These are phyloP conservation scores for Neoboletus magnificus DNA, from an alignment of 768 basidiomycete species.

Conservation along the genomic window DNA sequence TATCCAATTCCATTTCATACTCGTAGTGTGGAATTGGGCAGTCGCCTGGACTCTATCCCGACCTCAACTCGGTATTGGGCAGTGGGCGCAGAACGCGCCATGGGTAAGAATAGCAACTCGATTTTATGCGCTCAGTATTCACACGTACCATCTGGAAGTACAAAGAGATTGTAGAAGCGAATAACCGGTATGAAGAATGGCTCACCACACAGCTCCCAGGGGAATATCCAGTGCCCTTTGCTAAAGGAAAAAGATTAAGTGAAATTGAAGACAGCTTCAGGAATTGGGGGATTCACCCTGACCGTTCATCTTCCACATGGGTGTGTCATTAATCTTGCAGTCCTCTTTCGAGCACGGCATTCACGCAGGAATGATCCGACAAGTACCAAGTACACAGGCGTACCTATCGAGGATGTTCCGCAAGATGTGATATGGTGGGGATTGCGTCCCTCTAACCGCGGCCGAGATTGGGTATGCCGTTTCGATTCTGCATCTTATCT, in stretches of 20 bases:
- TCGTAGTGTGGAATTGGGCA: constrained; percentile 1
- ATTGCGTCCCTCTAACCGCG: neutral
- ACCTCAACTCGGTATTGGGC: constrained; percentile 12
- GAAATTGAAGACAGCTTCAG: neutral
- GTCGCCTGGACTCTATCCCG: constrained; percentile 18
- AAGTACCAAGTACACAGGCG: neutral
- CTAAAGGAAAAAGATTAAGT: neutral
- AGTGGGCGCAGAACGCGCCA: neutral
- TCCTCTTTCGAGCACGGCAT: neutral
- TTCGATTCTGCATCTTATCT: neutral
- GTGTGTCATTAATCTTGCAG: constrained; percentile 3
- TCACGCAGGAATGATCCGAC: neutral
- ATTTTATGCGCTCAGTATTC: neutral
- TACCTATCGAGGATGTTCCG: constrained; percentile 10
- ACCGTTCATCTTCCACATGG: neutral
- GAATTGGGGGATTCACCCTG: constrained; percentile 6
- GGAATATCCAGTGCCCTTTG: constrained; percentile 11
- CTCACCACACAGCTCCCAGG: constrained; percentile 6
- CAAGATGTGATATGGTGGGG: constrained; percentile 17
- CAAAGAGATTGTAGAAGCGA: neutral
- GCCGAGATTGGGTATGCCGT: constrained; percentile 9
- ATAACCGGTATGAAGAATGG: constrained; percentile 17
- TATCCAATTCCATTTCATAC: constrained; percentile 16
- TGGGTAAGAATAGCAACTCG: constrained; percentile 15
- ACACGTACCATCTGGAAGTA: constrained; percentile 8